A percentile compares a stretch with the other conserved stretches of the same genome.
Evolutionary conservation across 2,329 filamentous ascomycete species (phyloP).

Genomic region (Cytospora chrysosperma): DNA sequence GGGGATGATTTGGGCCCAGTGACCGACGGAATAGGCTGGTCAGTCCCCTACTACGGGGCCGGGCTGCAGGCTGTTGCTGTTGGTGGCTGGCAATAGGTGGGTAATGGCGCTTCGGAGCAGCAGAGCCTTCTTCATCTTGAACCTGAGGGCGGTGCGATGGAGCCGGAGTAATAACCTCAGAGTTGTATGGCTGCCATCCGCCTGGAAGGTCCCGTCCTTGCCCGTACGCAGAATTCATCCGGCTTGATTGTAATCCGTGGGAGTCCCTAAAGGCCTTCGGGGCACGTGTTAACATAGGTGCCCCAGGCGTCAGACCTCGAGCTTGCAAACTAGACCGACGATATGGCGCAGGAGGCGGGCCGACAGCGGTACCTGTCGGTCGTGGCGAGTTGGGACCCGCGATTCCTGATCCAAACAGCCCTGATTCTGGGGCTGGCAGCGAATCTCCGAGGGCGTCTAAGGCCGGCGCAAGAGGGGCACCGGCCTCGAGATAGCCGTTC

Average conservation of each 20-base stretch:
- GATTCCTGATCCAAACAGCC: conserved; percentile 37
- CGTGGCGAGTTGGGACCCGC: conserved; percentile 29
- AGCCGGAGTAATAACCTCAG: conserved; percentile 15
- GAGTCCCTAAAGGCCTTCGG: conserved; percentile 28
- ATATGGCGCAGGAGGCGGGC: conserved; percentile 49
- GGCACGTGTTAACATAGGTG: conserved; percentile 14
- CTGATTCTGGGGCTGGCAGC: conserved; percentile 41
- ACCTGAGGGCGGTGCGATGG: conserved; percentile 26
- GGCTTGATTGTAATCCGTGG: conserved; percentile 25
- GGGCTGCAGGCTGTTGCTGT: conserved; percentile 30
- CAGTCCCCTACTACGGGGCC: conserved; percentile 17
- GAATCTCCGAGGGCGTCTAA: conserved; percentile 48
- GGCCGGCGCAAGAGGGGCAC: conserved; percentile 33
- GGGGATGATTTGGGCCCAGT: conserved; percentile 8
- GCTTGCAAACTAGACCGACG: conserved; percentile 55
- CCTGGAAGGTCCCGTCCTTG: conserved; percentile 2
- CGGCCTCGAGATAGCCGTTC: conserved; percentile 33
- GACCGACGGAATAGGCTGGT: conserved; percentile 24
- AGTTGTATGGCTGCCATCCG: not conserved
- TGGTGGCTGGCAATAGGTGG: conserved; percentile 29
- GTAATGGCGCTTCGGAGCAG: conserved; percentile 28
- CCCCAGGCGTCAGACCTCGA: conserved; percentile 36
- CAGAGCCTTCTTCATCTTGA: conserved; percentile 34
- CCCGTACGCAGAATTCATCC: conserved; percentile 17
- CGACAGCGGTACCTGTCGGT: conserved; percentile 25